Evolutionary conservation across 2,329 filamentous ascomycete genomes (phyloP).

Genomic region (Blastomyces percursus): DNA sequence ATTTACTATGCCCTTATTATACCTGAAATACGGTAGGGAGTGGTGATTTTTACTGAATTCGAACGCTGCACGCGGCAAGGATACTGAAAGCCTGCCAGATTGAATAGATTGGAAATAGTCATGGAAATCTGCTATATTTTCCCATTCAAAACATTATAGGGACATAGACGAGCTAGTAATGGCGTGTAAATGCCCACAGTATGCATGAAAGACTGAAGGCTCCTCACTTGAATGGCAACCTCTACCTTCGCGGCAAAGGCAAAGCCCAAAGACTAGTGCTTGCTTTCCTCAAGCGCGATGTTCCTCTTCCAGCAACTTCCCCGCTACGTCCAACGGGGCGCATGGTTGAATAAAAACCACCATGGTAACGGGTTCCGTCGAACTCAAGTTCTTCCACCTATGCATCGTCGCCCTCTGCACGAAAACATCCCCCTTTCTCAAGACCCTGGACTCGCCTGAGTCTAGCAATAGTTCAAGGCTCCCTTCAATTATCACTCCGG

Average conservation of each 20-base stretch:
- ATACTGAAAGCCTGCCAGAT: not conserved
- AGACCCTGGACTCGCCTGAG: constrained; percentile 23
- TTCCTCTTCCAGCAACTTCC: constrained; percentile 6
- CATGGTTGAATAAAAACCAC: constrained; percentile 17
- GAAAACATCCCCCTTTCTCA: constrained; percentile 27
- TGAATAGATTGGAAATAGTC: not conserved
- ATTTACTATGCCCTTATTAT: too few relatives aligned
- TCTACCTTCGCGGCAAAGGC: not conserved
- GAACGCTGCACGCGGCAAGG: too few relatives aligned
- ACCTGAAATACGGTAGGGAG: too few relatives aligned
- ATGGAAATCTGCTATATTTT: not conserved
- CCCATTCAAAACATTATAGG: not conserved
- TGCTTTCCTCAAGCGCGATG: not conserved
- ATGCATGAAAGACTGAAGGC: not conserved
- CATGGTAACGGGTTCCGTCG: constrained; percentile 35
- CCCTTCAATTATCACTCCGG: constrained; percentile 29
- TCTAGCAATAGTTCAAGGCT: constrained; percentile 29
- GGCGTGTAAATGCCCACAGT: not conserved
- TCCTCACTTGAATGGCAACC: not conserved
- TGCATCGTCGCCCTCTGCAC: constrained; percentile 25
- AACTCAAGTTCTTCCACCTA: constrained; percentile 35
- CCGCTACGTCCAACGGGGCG: constrained; percentile 2
- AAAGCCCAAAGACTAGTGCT: not conserved
- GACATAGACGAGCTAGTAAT: not conserved
- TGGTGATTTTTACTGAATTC: too few relatives aligned